Evolutionary conservation across 1,284 basidiomycete species (phyloP), one percentile per base, ranked within the genome.

Genomic region (Tylopilus orsonianus): DNA sequence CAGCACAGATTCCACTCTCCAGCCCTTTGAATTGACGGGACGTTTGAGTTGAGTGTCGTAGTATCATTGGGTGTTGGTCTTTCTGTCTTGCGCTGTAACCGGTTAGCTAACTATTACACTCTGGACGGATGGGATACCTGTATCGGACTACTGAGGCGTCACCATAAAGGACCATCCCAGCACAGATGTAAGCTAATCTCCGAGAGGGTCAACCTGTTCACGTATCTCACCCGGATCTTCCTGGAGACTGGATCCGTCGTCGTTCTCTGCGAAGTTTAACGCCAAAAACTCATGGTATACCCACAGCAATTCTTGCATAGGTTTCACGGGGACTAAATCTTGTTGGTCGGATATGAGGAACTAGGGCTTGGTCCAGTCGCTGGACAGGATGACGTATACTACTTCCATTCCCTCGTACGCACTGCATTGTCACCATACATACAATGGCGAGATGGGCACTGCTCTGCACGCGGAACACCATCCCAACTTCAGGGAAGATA

Each of bases 331-430:
- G 1, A 45, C 39, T 14, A 18, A 40, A 54, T 36, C 27, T 51
- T 46, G 20, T 38, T 26, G 10, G 36, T 29, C 43, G 41, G 37
- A 46, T 26, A 45, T 58, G 52, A 44, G 18, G 30, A 19, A 18
- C n/a, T 44, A 36, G 22, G 20, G 20, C 34, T 45, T 24, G 34
- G 27, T 40, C 40, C 22, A 19, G n/a, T 38, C 4, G 12, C 18
- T 30, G 18, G 18, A 24, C 32, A 13, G 36, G 24, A 8, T 49
- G 52, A 49, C 22, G 40, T 38, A 36, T 49, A 40, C 16, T n/a
- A 30, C 50, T 62, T 64, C 61, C 51, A 64, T 60, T 59, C 37
- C 19, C 16, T 56, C 37, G 33, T 39, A 41, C 14, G 40, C 46
- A 60, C 44, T 32, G 52, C 46, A 47, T 18, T 33, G 3, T 30